A percentile compares a stretch with the other conserved stretches of the same genome.
Conservation (phyloP, 108 stramenopile species). For the Discostella pseudostelligera region DNA sequence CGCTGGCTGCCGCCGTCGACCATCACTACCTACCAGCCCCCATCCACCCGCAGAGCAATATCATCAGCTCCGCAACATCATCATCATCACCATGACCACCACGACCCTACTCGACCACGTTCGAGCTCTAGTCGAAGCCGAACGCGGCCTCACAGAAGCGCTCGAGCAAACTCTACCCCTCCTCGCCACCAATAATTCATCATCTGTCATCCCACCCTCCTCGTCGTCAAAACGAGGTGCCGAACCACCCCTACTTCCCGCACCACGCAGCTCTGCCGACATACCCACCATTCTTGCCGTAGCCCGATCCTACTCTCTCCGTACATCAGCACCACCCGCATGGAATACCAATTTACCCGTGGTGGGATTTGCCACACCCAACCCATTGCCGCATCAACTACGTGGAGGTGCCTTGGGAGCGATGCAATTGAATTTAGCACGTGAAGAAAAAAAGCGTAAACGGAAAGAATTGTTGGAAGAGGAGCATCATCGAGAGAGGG, state of each 20-base stretch:
- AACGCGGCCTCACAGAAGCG: slow-evolving; percentile 71
- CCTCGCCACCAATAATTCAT: slow-evolving; percentile 15
- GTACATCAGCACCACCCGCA: slow-evolving; percentile 79
- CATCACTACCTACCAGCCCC: too few relatives aligned
- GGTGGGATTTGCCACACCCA: slow-evolving; percentile 80
- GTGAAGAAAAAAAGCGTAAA: slow-evolving; percentile 54
- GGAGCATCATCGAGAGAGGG: slow-evolving; percentile 35
- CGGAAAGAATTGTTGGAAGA: slow-evolving; percentile 32
- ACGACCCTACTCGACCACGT: slow-evolving; percentile 42
- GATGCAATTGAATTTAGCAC: slow-evolving; percentile 67
- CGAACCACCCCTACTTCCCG: slow-evolving; percentile 55
- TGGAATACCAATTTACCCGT: slow-evolving; percentile 84
- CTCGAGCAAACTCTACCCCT: slow-evolving; percentile 52
- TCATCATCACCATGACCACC: background rate
- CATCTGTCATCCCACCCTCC: slow-evolving; percentile 17
- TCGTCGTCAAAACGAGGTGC: slow-evolving; percentile 16
- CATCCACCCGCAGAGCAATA: too few relatives aligned
- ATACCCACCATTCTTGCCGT: slow-evolving; percentile 66
- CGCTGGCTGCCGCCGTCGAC: too few relatives aligned
- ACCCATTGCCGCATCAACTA: slow-evolving; percentile 82
- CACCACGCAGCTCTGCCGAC: slow-evolving; percentile 53
- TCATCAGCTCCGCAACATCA: too few relatives aligned
- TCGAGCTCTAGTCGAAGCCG: slow-evolving; percentile 58
- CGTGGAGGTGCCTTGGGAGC: slow-evolving; percentile 79
- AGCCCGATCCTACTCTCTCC: slow-evolving; percentile 60